A percentile compares a stretch with the other conserved stretches of the same genome.
These are phyloP conservation scores for Colletotrichum sp. DNA, from an alignment of 2,329 filamentous ascomycete species.

Conservation along the genomic window DNA sequence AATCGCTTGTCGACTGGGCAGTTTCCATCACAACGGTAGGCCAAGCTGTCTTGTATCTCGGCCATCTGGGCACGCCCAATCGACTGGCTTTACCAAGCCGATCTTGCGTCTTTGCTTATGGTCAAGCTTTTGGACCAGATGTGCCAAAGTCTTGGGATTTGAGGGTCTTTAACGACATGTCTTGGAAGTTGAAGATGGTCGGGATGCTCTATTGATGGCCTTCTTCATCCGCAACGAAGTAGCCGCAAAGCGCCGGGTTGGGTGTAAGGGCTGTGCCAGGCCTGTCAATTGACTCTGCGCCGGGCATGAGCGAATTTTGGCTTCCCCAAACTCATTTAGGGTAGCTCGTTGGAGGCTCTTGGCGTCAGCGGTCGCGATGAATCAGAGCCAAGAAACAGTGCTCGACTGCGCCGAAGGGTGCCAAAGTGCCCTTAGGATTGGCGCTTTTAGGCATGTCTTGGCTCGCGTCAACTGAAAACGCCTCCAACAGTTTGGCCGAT, in stretches of 20 bases:
- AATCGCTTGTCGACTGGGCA: constrained; percentile 1
- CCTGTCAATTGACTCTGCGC: not conserved
- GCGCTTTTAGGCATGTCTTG: not conserved
- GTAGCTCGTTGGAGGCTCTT: not conserved
- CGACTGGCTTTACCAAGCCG: not conserved
- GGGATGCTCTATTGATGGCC: not conserved
- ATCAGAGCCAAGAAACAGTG: not conserved
- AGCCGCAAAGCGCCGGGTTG: not conserved
- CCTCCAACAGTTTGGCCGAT: constrained; percentile 8
- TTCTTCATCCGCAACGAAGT: not conserved
- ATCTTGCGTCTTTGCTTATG: not conserved
- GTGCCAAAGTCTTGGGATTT: not conserved
- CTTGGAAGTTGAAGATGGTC: not conserved
- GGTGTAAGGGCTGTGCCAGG: not conserved
- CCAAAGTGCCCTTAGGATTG: not conserved
- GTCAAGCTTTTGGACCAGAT: constrained; percentile 11
- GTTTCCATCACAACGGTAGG: not conserved
- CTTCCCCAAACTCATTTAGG: not conserved
- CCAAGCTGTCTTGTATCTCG: constrained; percentile 12
- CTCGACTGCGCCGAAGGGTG: not conserved
- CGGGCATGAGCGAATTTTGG: not conserved
- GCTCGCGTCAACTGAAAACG: constrained; percentile 3
- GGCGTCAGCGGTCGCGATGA: constrained; percentile 6
- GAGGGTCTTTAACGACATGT: not conserved
- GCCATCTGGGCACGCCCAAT: constrained; percentile 6